Evolutionary conservation across 1,284 basidiomycete genomes (phyloP), one percentile per base, ranked within the genome.

Genomic region (Microbotryum violaceum): DNA sequence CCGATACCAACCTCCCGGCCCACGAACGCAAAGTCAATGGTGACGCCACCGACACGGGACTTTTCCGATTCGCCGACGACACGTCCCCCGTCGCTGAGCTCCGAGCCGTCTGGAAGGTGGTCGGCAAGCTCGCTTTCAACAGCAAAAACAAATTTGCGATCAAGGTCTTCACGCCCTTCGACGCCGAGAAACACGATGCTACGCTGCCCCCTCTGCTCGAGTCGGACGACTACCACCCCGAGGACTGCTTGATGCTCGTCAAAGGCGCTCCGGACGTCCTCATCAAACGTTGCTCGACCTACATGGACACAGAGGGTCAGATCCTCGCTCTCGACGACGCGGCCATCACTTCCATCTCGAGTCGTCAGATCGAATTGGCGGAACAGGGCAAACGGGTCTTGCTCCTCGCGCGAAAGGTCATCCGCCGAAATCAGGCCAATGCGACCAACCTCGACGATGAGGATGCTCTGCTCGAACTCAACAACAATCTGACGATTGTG

Each of bases 341-440:
- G 1, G 61, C 69, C 21, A 71, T 65, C 44, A 66, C 71, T 3
- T 66, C 73, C 12, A 70, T 83, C 12, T 60, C 70, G 5, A 62
- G 68, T 1, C 69, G 79, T 14, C 82, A 85, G 68, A 79, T 78
- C 54, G 55, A 72, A 6, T 83, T 82, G 81, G 80, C 83, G 21
- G 76, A 77, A 18, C 77, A 80, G 58, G 84, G 85, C 6, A 82
- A 85, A 71, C 81, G 84, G 48, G 84, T 86, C 5, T 77, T 86
- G 12, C 72, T 80, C 0, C 72, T 79, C 47, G 77, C 79, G 53
- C 75, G 76, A 62, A 74, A 75, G 33, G 57, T 73, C 52, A 64
- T 80, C 46, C 37, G 37, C 16, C 4, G 16, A 6, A 14, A 42
- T 42, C 37, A 42, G 37, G 37, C 12, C 12, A 58, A 58, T 6